Percentiles rank a stretch among this genome's conserved stretches.
These are phyloP conservation scores for Fusarium sp. DNA, from an alignment of 2,329 filamentous ascomycete genomes.

Conservation along the genomic window DNA sequence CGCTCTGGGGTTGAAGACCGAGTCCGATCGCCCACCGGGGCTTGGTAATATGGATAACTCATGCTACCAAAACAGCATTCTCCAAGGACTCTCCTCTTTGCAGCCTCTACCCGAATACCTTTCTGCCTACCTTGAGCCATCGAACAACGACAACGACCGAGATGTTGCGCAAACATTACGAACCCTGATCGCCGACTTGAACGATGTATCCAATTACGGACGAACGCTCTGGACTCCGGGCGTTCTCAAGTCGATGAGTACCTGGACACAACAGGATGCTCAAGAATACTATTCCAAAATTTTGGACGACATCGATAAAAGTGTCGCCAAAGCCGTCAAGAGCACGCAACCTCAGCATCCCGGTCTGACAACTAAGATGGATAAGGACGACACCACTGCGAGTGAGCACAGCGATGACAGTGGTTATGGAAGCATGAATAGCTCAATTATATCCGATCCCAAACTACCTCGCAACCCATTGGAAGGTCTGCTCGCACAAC, in stretches of 20 bases:
- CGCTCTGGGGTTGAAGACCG: constrained; percentile 53
- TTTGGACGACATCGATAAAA: constrained; percentile 84
- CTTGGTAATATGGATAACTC: constrained; percentile 94
- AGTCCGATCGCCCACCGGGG: constrained; percentile 67
- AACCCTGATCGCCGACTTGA: constrained; percentile 75
- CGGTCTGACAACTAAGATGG: constrained; percentile 55
- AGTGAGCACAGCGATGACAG: constrained; percentile 68
- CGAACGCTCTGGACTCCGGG: constrained; percentile 83
- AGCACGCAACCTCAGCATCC: constrained; percentile 43
- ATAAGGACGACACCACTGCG: constrained; percentile 55
- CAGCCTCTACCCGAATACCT: constrained; percentile 76
- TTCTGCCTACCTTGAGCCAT: constrained; percentile 53
- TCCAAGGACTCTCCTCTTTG: constrained; percentile 85
- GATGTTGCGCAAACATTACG: constrained; percentile 64
- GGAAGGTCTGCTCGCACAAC: constrained; percentile 87
- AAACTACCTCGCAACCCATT: constrained; percentile 75
- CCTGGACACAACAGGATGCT: constrained; percentile 95
- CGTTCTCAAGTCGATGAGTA: constrained; percentile 90
- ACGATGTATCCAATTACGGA: constrained; percentile 76
- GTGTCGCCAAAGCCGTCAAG: constrained; percentile 66
- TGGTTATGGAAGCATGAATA: constrained; percentile 62
- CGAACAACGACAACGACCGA: constrained; percentile 44
- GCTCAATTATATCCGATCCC: constrained; percentile 52
- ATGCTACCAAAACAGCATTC: constrained; percentile 96
- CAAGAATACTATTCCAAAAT: constrained; percentile 97